phyloP scores from a whole-genome alignment of 129 eudicot genomes.

The Chrysanthemum makinoi region DNA sequence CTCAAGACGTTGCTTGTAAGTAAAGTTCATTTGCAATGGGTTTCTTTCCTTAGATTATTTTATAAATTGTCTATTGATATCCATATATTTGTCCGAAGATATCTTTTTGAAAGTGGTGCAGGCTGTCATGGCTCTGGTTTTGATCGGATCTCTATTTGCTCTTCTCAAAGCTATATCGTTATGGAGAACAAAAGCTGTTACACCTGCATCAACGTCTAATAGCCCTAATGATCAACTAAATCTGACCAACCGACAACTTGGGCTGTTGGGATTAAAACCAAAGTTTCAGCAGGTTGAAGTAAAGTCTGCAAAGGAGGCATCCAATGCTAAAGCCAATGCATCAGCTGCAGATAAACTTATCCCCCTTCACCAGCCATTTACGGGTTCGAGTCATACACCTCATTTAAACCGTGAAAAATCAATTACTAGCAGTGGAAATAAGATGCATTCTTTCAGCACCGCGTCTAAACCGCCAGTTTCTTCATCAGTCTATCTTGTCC shows the following conservation, averaged over 20 bases:
- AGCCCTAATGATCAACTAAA: constrained; percentile 37
- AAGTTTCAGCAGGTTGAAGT: constrained; percentile 42
- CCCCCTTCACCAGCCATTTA: constrained; percentile 72
- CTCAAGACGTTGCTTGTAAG: constrained; percentile 48
- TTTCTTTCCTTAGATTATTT: neutral
- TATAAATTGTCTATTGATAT: neutral
- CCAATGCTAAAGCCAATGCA: constrained; percentile 47
- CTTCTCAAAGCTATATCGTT: constrained; percentile 61
- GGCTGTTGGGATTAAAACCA: constrained; percentile 61
- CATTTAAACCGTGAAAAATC: constrained; percentile 51
- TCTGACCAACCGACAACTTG: constrained; percentile 64
- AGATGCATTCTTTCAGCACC: constrained; percentile 48
- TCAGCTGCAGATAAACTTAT: constrained; percentile 60
- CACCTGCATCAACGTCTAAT: constrained; percentile 45
- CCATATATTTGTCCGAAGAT: constrained; percentile 40
- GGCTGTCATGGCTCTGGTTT: constrained; percentile 40
- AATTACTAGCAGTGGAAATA: constrained; percentile 43
- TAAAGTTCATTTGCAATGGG: constrained; percentile 19
- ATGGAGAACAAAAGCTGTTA: constrained; percentile 44
- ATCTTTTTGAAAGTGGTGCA: constrained; percentile 45
- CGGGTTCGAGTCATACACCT: constrained; percentile 40
- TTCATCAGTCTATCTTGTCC: constrained; percentile 63
- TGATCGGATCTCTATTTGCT: constrained; percentile 62
- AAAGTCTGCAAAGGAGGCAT: constrained; percentile 59
- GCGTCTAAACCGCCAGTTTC: constrained; percentile 77